Percentiles rank a stretch among this genome's conserved stretches.
These are phyloP conservation scores for Jamesozyma rosinii DNA, from an alignment of 805 yeast species.

Conservation along the genomic window DNA sequence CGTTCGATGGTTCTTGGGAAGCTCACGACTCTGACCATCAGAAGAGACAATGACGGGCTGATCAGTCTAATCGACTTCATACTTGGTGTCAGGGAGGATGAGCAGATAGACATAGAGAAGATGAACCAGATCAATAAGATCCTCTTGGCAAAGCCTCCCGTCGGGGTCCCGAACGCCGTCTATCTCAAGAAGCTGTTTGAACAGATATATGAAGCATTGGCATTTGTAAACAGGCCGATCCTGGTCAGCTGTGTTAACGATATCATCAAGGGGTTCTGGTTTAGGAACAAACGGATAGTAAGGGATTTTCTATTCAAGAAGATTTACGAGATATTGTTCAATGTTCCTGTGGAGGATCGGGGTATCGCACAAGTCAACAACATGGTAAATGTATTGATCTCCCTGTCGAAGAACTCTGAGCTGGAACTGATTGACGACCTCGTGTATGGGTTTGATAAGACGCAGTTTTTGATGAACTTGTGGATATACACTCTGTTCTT, in stretches of 20 bases:
- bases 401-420: slow-evolving; percentile 42
- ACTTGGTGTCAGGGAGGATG: slow-evolving; percentile 66
- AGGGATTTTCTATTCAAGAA: slow-evolving; percentile 49
- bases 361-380: slow-evolving; percentile 48
- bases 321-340: slow-evolving; percentile 38
- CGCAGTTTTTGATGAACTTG: slow-evolving; percentile 25
- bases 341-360: slow-evolving; percentile 30
- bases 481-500: slow-evolving; percentile 34
- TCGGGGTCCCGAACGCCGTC: slow-evolving; percentile 33
- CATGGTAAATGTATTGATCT: slow-evolving; percentile 53
- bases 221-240: slow-evolving; percentile 51
- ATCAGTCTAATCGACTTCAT: slow-evolving; percentile 65
- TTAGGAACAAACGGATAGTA: slow-evolving; percentile 40
- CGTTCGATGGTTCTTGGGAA: slow-evolving; percentile 38
- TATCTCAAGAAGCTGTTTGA: slow-evolving; percentile 53
- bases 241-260: slow-evolving; percentile 49
- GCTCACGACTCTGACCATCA: slow-evolving; percentile 46
- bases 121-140: slow-evolving; percentile 59
- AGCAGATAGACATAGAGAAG: slow-evolving; percentile 50
- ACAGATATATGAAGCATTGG: slow-evolving; percentile 55
- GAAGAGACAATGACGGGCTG: slow-evolving; percentile 60
- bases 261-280: slow-evolving; percentile 44
- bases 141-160: slow-evolving; percentile 66
- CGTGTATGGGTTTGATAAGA: slow-evolving; percentile 9
- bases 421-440: slow-evolving; percentile 30